A percentile compares a stretch with the other conserved stretches of the same genome.
Evolutionary conservation across 1,139 yeast genomes (phyloP).

Genomic region (Geotrichum carabidarum): DNA sequence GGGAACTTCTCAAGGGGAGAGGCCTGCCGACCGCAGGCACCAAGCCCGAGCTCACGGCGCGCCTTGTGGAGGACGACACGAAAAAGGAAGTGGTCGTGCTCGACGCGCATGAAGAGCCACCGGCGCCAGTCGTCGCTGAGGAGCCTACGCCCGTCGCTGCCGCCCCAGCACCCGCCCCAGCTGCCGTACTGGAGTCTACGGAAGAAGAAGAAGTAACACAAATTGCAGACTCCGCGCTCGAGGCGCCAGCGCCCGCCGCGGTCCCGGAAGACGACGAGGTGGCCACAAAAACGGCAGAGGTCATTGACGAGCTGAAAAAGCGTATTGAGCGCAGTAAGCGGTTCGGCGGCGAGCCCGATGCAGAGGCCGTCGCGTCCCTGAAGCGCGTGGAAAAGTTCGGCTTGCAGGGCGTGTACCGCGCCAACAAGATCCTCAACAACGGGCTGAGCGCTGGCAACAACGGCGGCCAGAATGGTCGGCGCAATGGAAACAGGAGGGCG

Average conservation of each 20-base stretch:
- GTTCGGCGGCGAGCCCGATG: constrained; percentile 57
- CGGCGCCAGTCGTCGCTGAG: constrained; percentile 22
- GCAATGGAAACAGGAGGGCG: not conserved
- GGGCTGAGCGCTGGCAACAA: not conserved
- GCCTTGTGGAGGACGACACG: constrained; percentile 45
- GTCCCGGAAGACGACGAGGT: constrained; percentile 25
- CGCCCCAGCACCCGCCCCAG: constrained; percentile 1
- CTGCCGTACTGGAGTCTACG: not conserved
- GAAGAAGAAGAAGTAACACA: not conserved
- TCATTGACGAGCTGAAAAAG: constrained; percentile 61
- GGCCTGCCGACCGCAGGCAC: constrained; percentile 73
- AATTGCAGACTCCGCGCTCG: constrained; percentile 14
- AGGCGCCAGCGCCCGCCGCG: constrained; percentile 20
- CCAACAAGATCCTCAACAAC: constrained; percentile 2
- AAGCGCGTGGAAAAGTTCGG: constrained; percentile 81
- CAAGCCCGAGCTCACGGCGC: constrained; percentile 72
- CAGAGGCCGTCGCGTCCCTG: constrained; percentile 44
- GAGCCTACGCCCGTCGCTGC: constrained; percentile 17
- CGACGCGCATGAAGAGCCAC: constrained; percentile 24
- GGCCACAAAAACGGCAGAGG: constrained; percentile 42
- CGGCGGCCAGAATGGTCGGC: not conserved
- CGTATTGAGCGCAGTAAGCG: constrained; percentile 70
- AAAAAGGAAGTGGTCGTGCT: constrained; percentile 24
- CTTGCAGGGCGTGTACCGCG: constrained; percentile 41
- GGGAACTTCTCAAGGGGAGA: constrained; percentile 64